Evolutionary conservation across 768 basidiomycete genomes (phyloP), one percentile per base, ranked within the genome.

Genomic region (Serendipita sp.): DNA sequence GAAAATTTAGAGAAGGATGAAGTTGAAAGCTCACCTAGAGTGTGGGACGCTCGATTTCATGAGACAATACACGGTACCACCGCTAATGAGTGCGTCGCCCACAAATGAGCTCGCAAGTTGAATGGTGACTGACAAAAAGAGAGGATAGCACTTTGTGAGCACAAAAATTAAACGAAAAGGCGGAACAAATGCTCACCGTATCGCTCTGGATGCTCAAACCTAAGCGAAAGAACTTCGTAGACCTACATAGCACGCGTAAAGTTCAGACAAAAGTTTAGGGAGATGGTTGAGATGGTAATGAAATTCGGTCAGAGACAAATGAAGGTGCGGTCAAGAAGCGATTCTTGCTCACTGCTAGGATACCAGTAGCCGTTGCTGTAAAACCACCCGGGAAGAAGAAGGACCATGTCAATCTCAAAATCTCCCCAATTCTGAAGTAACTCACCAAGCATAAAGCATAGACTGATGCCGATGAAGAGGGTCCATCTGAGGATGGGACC

Each of bases 61-160:
- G 26, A 58, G 53, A 31, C 53, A 58, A 26, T 58, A 58, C n/a
- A 58, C 53, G 11, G 53, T 58, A n/a, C 53, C 53, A 26, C 24
- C 33, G 31, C 24, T 58, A 26, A 58, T 58, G 53, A 58, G 33
- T 9, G 53, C 53, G 31, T 58, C 53, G 4, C 53, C 24, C 11
- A 58, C n/a, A 31, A 58, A 58, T 9, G 53, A 58, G 11, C 24
- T 31, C 30, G 24, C 53, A 11, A 58, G 26, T 34, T 58, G 53
- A 13, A 34, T 24, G 3, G 26, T 9, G 2, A 58, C 53, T 58
- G n/a, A 58, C 22, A 50, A 7, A 9, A 50, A 20, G 34, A 14
- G 14, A 38, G 14, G 34, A 38, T 5, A 38, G 34, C 4, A 48
- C 5, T 5, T 20, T 5, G 9, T 48, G 5, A 48, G 17, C 45